Percentiles rank a stretch among this genome's conserved stretches.
These are phyloP conservation scores for Amauroascus niger DNA, from an alignment of 2,329 filamentous ascomycete genomes.

Conservation along the genomic window DNA sequence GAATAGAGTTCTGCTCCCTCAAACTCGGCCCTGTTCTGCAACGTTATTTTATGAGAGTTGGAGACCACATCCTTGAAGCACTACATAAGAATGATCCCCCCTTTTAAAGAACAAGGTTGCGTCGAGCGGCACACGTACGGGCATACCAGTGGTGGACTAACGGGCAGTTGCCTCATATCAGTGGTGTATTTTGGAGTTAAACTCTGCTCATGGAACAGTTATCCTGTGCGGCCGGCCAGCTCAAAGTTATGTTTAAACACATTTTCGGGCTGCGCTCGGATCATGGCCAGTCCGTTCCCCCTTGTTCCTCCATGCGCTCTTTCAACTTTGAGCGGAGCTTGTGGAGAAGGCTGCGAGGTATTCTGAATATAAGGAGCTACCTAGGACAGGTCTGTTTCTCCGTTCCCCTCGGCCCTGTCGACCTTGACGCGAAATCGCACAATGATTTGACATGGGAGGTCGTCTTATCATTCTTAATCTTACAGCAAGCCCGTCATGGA, in stretches of 20 bases:
- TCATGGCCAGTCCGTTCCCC: background rate
- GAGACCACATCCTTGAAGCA: background rate
- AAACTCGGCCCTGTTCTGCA: background rate
- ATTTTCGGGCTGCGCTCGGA: background rate
- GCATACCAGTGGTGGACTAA: background rate
- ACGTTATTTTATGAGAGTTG: background rate
- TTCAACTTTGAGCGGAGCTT: background rate
- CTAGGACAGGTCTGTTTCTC: no score
- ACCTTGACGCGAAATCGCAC: background rate
- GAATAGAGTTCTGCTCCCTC: background rate
- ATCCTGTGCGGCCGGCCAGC: no score
- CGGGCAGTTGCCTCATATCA: background rate
- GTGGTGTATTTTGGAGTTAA: background rate
- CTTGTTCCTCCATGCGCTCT: background rate
- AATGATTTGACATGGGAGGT: background rate
- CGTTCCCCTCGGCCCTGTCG: background rate
- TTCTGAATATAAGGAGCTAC: background rate
- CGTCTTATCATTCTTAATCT: background rate
- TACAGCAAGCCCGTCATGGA: background rate
- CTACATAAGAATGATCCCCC: background rate
- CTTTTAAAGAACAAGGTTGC: background rate
- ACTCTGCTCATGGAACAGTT: background rate
- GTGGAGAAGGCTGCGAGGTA: background rate
- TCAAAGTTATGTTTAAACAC: no score
- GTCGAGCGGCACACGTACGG: background rate